Evolutionary conservation across 305 asterid genomes (phyloP), one percentile per base, ranked within the genome.

Genomic region (Fraxinus nigra): DNA sequence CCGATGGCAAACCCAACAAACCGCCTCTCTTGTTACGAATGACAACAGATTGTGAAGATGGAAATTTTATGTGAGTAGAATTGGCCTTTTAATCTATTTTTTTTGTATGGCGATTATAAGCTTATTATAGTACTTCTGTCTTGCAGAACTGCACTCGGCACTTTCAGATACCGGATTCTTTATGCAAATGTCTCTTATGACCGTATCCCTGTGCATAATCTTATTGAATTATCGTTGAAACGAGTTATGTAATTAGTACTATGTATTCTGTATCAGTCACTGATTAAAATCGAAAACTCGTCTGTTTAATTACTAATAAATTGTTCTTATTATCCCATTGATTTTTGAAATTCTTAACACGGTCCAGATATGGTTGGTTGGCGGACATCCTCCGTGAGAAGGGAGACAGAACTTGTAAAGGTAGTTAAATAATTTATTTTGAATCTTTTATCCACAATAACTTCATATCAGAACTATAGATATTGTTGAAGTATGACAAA

Each of bases 311-410:
- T 28, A 76, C 40, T 70, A 70, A 14, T 30, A 30, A 30, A 32
- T 11, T 70, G 35, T 77, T 81, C 9, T 65, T 63, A 56, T 77
- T 73, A 76, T 84, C 82, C 37, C 78, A 13, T 84, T 56, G 7
- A 48, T 79, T 82, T 76, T 76, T 70, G 76, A 80, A 78, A 82
- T 85, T 83, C 93, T 91, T 95, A 88, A 87, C 90, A 10, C 78
- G 37, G 34, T 85, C 84, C 80, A 93, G 98, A 96, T 90, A 86
- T 94, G 98, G 99, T 96, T 85, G 99, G 99, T 78, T 94, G 98
- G 98, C 98, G 99, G 76, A 96, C 98, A 59, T 92, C 98, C 61
- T 96, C 98, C 35, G 83, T 96, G 78, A 86, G 99, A 87, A 92
- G 99, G 82, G 98, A 90, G 92, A 85, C 85, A 9, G 97, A 96